Conservation (phyloP, 2,329 filamentous ascomycete genomes). For the Botrytis deweyae region DNA sequence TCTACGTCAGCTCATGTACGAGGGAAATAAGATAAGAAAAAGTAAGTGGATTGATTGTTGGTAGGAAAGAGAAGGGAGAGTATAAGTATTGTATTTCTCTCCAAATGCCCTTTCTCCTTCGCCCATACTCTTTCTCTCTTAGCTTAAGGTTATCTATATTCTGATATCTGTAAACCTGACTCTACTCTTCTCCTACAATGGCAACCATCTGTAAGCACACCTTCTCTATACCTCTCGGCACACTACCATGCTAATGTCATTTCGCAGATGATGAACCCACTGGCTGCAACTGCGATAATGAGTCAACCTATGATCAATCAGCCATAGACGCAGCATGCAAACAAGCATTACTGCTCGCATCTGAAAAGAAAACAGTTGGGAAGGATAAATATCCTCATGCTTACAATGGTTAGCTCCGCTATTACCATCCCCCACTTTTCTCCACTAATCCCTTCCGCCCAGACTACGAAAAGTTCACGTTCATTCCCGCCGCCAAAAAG, state of each 20-base stretch:
- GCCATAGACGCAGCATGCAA: slow-evolving; percentile 35
- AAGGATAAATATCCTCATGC: slow-evolving; percentile 39
- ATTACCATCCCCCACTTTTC: too few species aligned
- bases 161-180: background rate
- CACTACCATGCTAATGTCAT: background rate
- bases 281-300: slow-evolving; percentile 32
- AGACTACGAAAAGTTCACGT: slow-evolving; percentile 40
- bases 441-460: background rate
- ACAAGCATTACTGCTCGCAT: slow-evolving; percentile 34
- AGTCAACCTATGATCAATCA: slow-evolving; percentile 31
- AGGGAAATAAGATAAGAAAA: background rate
- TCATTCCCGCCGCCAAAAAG: slow-evolving; percentile 33
- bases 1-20: background rate
- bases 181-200: background rate
- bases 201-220: slow-evolving; percentile 15
- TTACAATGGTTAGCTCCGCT: slow-evolving; percentile 35
- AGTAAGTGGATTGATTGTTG: background rate
- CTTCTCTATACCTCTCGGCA: background rate
- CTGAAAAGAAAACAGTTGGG: slow-evolving; percentile 32
- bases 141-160: background rate
- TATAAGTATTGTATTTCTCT: slow-evolving; percentile 1
- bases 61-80: background rate
- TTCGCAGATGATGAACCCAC: slow-evolving; percentile 29
- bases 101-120: background rate
- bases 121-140: background rate